Evolutionary conservation across 1,284 basidiomycete species (phyloP).

Genomic region (Sutorius eximius): DNA sequence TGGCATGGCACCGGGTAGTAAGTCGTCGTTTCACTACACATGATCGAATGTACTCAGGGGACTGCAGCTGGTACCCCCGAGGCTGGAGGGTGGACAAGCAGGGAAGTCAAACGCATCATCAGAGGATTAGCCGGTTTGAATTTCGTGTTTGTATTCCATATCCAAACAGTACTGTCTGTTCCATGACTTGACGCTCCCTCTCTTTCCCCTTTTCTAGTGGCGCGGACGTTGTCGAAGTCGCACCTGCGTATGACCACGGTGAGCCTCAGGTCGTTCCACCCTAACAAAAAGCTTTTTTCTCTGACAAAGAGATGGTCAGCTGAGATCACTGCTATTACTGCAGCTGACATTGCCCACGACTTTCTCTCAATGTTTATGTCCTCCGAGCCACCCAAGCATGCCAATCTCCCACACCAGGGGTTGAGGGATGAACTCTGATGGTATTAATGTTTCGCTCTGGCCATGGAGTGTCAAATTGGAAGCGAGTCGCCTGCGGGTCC

Average conservation of each 20-base stretch:
- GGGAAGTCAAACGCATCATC: constrained; percentile 77
- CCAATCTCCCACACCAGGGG: constrained; percentile 8
- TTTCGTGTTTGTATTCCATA: constrained; percentile 58
- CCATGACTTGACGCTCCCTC: background rate
- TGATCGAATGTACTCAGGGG: constrained; percentile 6
- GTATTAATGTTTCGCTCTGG: background rate
- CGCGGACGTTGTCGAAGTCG: constrained; percentile 67
- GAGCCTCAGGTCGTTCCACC: constrained; percentile 5
- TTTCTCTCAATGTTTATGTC: constrained; percentile 55
- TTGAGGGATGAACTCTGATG: constrained; percentile 26
- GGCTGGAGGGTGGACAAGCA: constrained; percentile 79
- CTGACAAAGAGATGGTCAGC: constrained; percentile 39
- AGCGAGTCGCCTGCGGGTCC: background rate
- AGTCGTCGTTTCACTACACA: constrained; percentile 28
- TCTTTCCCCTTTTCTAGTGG: constrained; percentile 15
- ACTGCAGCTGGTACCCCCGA: constrained; percentile 79
- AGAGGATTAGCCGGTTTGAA: constrained; percentile 76
- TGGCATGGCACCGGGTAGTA: constrained; percentile 75
- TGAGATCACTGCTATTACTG: constrained; percentile 60
- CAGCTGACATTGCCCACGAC: constrained; percentile 63
- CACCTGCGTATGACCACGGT: constrained; percentile 77
- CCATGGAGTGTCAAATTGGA: background rate
- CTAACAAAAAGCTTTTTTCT: constrained; percentile 29
- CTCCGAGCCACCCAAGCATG: constrained; percentile 26
- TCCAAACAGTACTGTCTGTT: background rate